Percentiles rank a stretch among this genome's conserved stretches.
These are phyloP conservation scores for Gynochthodes officinalis DNA, from an alignment of 257 asterid genomes.

Conservation along the genomic window DNA sequence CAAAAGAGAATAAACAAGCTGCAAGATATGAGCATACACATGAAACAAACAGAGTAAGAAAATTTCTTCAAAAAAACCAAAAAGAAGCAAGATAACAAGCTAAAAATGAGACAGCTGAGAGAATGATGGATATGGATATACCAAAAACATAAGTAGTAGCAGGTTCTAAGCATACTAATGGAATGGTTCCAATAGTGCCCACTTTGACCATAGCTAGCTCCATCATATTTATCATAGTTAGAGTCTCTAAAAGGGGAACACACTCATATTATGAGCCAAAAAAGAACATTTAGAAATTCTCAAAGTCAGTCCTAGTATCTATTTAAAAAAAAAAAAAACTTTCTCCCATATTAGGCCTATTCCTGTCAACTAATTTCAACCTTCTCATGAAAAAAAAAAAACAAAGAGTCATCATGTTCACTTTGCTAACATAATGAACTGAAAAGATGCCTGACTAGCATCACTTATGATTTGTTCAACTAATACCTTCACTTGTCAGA, in stretches of 20 bases:
- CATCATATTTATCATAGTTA: neutral
- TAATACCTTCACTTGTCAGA: too few relatives aligned
- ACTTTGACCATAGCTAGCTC: neutral
- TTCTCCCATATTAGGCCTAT: neutral
- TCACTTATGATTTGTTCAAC: neutral
- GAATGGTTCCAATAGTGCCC: neutral
- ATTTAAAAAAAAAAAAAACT: neutral
- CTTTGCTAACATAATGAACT: neutral
- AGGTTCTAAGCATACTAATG: neutral
- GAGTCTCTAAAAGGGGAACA: neutral
- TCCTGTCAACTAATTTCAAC: neutral
- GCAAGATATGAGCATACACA: neutral
- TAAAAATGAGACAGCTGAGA: neutral
- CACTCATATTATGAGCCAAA: too few relatives aligned
- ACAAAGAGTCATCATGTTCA: too few relatives aligned
- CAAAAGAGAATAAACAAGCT: conserved; percentile 9
- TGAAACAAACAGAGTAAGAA: neutral
- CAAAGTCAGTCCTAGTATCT: too few relatives aligned
- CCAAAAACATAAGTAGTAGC: neutral
- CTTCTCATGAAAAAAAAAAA: neutral
- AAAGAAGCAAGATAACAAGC: neutral
- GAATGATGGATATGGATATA: neutral
- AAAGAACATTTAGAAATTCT: neutral
- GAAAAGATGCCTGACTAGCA: neutral
- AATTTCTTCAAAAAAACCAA: neutral